These are phyloP conservation scores for Mycena vitilis DNA, from an alignment of 768 basidiomycete genomes.

Conservation along the genomic window DNA sequence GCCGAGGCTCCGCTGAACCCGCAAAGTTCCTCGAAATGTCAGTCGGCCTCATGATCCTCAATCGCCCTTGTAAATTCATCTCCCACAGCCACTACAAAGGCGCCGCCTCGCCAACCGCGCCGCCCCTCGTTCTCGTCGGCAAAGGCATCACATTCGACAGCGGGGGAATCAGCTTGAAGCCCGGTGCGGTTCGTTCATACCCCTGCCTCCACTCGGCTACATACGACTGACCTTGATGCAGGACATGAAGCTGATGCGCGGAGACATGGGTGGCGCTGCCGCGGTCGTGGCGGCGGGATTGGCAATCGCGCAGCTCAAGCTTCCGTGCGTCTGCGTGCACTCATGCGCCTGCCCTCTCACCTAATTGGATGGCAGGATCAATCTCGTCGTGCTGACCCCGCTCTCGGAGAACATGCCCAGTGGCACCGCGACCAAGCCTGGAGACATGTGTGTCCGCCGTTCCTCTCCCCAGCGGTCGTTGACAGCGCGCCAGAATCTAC, in stretches of 20 bases:
- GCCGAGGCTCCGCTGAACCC: slow-evolving; percentile 84
- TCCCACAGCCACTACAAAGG: slow-evolving; percentile 81
- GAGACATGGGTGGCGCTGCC: slow-evolving; percentile 92
- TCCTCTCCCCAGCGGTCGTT: not conserved
- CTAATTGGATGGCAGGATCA: slow-evolving; percentile 60
- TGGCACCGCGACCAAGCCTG: slow-evolving; percentile 79
- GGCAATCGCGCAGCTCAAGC: slow-evolving; percentile 82
- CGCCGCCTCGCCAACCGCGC: slow-evolving; percentile 62
- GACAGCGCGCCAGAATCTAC: slow-evolving; percentile 62
- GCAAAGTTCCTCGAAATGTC: slow-evolving; percentile 90
- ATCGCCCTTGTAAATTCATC: not conserved
- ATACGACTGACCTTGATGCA: slow-evolving; percentile 39
- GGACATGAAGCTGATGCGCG: slow-evolving; percentile 89
- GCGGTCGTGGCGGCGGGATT: slow-evolving; percentile 77
- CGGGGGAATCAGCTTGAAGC: slow-evolving; percentile 89
- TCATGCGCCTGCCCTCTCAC: slow-evolving; percentile 5
- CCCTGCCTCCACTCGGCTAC: slow-evolving; percentile 4
- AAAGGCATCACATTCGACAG: slow-evolving; percentile 93
- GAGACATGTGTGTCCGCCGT: slow-evolving; percentile 72
- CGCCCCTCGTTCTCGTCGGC: slow-evolving; percentile 82
- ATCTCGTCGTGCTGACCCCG: slow-evolving; percentile 78
- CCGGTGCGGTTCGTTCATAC: slow-evolving; percentile 62
- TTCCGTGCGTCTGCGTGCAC: slow-evolving; percentile 68
- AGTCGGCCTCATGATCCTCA: slow-evolving; percentile 28
- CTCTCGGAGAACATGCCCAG: slow-evolving; percentile 91